Base-by-base conservation (phyloP, 2,329 filamentous ascomycete genomes). In the Trichoderma sp. region DNA sequence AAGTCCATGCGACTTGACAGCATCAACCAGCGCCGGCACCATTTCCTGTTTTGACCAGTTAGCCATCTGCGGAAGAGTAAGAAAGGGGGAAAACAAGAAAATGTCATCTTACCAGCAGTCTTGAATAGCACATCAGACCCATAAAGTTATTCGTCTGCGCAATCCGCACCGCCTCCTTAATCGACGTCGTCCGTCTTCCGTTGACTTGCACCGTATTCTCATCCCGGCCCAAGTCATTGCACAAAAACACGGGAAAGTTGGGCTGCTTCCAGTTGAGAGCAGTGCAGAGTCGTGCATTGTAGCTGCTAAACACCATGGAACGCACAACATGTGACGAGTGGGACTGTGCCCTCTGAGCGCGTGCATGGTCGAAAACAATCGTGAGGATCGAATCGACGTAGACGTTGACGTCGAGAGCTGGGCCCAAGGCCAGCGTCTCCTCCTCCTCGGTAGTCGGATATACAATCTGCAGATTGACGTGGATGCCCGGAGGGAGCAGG, bases 181-280 rank as follows among this genome's bases (percentile, higher is more conserved):
- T 92, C 6, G 93, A 97, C 71, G 90, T 90, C 15, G 90, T 91
- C 57, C 89, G 87, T 67, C 90, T 86, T 17, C 92, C 92, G 72
- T 89, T 92, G 72, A 85, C 82, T 68, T 80, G 75, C 7, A 74
- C 73, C 68, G 80, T 79, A 25, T 79, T 76, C 32, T 84, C 84
- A 69, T 89, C 86, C 8, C 86, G 84, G 25, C 93, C 93, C 29
- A 98, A 87, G 69, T 97, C 93, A 78, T 98, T 98, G 81, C 94
- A 97, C 56, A 98, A 84, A 73, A 99, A 92, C 0, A 98, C 92
- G 0, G 95, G 95, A 77, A 97, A 99, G 76, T 98, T 99, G 2
- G 95, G 95, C 78, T 99, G 95, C 79, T 99, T 99, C 95, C 95
- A 99, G 80, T 99, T 99, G 73, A 99, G 81, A 5, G 94, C 94